Evolutionary conservation across 2,329 filamentous ascomycete genomes (phyloP), one percentile per base, ranked within the genome.

Genomic region (Bipolaris cookei): DNA sequence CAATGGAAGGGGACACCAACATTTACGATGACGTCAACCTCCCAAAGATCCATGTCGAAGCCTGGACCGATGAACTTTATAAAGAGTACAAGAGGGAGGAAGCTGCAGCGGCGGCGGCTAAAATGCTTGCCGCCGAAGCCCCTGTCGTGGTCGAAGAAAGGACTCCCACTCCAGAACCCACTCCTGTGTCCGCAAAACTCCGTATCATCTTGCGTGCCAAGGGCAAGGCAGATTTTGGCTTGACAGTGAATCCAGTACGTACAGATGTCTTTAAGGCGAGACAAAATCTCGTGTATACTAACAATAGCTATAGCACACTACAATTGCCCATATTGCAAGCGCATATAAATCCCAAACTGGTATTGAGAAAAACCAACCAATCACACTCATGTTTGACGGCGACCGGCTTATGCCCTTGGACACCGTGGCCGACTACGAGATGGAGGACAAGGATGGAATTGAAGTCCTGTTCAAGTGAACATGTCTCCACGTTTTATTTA

Each of bases 31-130:
- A 83, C 21, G 80, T 82, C 4, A 68, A 70, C 18, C 41, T 67
- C 11, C 77, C 81, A 6, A 83, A 84, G 51, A 83, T 96, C n/a
- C 84, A 89, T 63, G 82, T 96, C 61, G 88, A 93, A 73, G 90
- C 89, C 6, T 91, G 90, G 84, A 94, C 90, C 0, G 80, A 86
- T 6, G 86, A 89, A 10, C 75, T 84, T 1, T 89, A 86, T 42
- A 76, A 76, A 55, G 79, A 83, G 68, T 78, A 82, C 58, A 84
- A 86, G 64, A 77, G 64, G 44, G 61, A 68, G 45, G 52, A 66
- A 11, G 68, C 65, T 14, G 68, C 66, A 16, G 68, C 69, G 45
- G 72, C 66, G 13, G 63, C 63, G 14, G 68, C 65, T 7, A 64
- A 52, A 51, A 66, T 63, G 28, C 79, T 80, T 55, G 79, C 80